Evolutionary conservation across 106 monocot genomes (phyloP), one percentile per base, ranked within the genome.

Genomic region (Allium fistulosum): DNA sequence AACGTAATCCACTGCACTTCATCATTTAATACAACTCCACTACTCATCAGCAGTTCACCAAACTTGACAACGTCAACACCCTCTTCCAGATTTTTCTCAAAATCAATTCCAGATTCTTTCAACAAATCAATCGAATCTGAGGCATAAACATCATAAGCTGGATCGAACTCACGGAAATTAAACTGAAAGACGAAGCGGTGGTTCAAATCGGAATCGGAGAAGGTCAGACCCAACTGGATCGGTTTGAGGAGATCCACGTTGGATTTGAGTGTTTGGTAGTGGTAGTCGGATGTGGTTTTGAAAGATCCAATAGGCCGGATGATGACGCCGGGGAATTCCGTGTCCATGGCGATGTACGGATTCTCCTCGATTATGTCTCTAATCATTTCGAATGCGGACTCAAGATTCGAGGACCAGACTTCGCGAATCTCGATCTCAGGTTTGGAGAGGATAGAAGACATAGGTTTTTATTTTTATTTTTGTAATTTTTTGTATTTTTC

Each of bases 1-100:
- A 85, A 85, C 46, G 84, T 80, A 18, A 85, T 72, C 84, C 84
- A 85, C 17, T 71, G 80, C 45, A 85, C 68, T 7, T 58, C 59
- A 53, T 78, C 80, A 58, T 80, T 85, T 7, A 71, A 45, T 7
- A 71, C 71, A 49, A 71, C 59, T n/a, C 71, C 71, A 16, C 60
- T 60, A 12, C 60, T 60, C 60, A 71, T 71, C 17, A 71, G 59
- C 7, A 71, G 71, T 60, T 71, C 71, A 17, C 60, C 71, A 50
- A 71, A 71, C 9, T 60, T 53, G 59, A 48, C 12, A 47, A 57
- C 71, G 27, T 22, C 58, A n/a, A 71, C 61, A 8, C 71, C 71
- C 2, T 26, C 16, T 22, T 57, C 59, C 12, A 16, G 17, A 60
- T 59, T 71, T 57, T 60, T 71, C 18, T 71, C 59, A 14, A 71